Base-by-base conservation (phyloP, 2,329 filamentous ascomycete genomes). In the Chaetothyriales sp. region DNA sequence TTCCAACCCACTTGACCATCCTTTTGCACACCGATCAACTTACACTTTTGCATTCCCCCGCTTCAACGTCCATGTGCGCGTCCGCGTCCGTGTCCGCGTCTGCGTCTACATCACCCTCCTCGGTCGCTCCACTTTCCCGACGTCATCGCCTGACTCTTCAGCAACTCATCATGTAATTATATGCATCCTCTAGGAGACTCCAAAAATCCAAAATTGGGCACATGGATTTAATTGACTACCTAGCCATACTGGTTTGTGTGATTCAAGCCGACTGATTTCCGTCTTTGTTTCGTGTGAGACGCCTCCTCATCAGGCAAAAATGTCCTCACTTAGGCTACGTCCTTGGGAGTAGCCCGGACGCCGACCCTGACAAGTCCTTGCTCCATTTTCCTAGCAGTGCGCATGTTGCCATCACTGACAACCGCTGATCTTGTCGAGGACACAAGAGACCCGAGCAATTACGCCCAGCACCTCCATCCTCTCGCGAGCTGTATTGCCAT, bases 311-410 rank as follows among this genome's bases (percentile, higher is more conserved):
- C 33, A 40, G 33, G 33, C 33, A 40, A 15, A 15, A 15, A 15
- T 40, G 33, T 40, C 33, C 33, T 40, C 33, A 40, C 33, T 40
- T 15, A 13, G 13, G 33, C 10, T 40, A 51, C 59, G 37, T 56
- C 58, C 56, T 56, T 58, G 52, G 56, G 59, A 56, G 33, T 40
- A 40, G 33, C 33, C 33, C 33, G 33, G 33, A 40, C 33, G 56
- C 59, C n/a, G 55, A 55, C 59, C 59, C 54, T 60, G 45, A 57
- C 59, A 61, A 50, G 48, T 59, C 59, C 56, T 52, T 52, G 22
- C 59, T 48, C 55, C 59, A 49, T 48, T 43, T 52, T 29, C 50
- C 53, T 37, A 19, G 46, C 2, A 9, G 18, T 29, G 49, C 10
- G 33, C 13, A 40, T 40, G 13, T 40, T 40, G 33, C 33, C 33